Evolutionary conservation across 352 stramenopile genomes (phyloP), one percentile per base, ranked within the genome.

Genomic region (Pythium aphanidermatum): DNA sequence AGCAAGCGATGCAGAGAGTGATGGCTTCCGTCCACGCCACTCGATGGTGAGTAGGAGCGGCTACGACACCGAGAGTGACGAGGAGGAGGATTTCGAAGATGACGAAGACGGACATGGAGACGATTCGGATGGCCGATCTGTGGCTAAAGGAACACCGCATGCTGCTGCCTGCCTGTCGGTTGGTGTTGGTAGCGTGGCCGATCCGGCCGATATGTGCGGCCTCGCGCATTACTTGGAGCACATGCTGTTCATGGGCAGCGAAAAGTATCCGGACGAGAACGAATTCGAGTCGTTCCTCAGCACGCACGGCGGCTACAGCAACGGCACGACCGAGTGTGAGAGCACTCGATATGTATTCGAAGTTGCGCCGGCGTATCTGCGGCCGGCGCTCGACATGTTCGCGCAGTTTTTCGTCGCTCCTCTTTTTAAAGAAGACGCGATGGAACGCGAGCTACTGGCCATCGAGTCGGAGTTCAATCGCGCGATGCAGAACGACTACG

Each of bases 191-290:
- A 72, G 60, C 33, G 59, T 70, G 54, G 51, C 55, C 6, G 65
- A 76, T 23, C 65, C 65, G 12, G 32, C 16, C 1, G 23, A 62
- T 19, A 10, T 76, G 17, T 50, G 76, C 58, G 91, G 86, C 3
- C 66, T 94, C 21, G 86, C 86, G 16, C 90, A 97, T 60, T 97
- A 95, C 45, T 65, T 97, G 34, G 92, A 98, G 73, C 93, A 98
- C 68, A 98, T 98, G 93, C 74, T 98, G 14, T 98, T 98, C 59
- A 96, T 98, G 86, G 92, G 88, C 16, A 87, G 65, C 30, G 34
- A 50, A 21, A 92, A 92, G 44, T 96, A 90, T 62, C 85, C 83
- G 11, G 73, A 87, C 31, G 85, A 96, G 52, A 95, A 96, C 61
- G 72, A 59, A 43, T 96, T 92, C 56, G 81, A 92, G 45, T 31